phyloP scores from a whole-genome alignment of 2,329 filamentous ascomycete species.

The Phaeosphaeriaceae sp. region DNA sequence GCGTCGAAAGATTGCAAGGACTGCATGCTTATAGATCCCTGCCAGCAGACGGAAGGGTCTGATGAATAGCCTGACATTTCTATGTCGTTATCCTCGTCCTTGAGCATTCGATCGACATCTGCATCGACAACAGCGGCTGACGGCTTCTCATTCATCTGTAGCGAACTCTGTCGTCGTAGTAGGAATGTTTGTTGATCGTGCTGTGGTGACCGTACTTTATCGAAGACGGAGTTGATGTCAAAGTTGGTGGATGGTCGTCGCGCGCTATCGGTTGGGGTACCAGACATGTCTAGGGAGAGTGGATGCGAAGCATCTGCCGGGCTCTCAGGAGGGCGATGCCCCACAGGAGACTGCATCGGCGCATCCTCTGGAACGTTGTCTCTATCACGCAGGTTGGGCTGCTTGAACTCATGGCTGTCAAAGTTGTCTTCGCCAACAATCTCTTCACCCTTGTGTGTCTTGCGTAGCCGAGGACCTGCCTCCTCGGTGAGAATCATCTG shows the following conservation, averaged over 20 bases:
- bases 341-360: slow-evolving; percentile 21
- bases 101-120: slow-evolving; percentile 87
- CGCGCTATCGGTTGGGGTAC: slow-evolving; percentile 30
- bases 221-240: slow-evolving; percentile 86
- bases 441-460: slow-evolving; percentile 95
- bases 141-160: slow-evolving; percentile 49
- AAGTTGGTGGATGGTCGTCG: slow-evolving; percentile 69
- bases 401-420: slow-evolving; percentile 36
- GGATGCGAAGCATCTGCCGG: slow-evolving; percentile 29
- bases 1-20: slow-evolving; percentile 77
- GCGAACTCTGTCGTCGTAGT: slow-evolving; percentile 59
- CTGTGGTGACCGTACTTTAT: slow-evolving; percentile 77
- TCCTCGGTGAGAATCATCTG: slow-evolving; percentile 81
- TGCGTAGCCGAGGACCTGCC: slow-evolving; percentile 76
- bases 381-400: slow-evolving; percentile 33
- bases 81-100: slow-evolving; percentile 79
- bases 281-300: slow-evolving; percentile 44
- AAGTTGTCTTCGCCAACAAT: slow-evolving; percentile 74
- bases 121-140: slow-evolving; percentile 74
- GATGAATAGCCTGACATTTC: slow-evolving; percentile 77
- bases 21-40: slow-evolving; percentile 65
- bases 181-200: slow-evolving; percentile 55
- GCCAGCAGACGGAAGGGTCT: slow-evolving; percentile 70
- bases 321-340: slow-evolving; percentile 24
- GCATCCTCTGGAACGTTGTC: slow-evolving; percentile 35